These are phyloP conservation scores for Starmerella potacharoeniae DNA, from an alignment of 805 yeast species.

Conservation along the genomic window DNA sequence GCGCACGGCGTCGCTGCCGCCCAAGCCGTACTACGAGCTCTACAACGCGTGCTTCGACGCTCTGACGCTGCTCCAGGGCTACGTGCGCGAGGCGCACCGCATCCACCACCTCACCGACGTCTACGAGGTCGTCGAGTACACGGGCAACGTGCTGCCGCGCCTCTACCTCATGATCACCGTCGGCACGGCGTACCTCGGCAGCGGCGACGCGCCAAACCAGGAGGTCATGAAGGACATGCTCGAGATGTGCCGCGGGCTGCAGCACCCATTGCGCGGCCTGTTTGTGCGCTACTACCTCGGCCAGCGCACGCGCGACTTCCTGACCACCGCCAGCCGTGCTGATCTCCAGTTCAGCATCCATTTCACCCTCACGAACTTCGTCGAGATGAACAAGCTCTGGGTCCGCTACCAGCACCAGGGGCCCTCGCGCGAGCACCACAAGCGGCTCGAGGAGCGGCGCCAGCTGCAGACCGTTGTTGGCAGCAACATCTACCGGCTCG, in stretches of 20 bases:
- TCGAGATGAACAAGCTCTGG: slow-evolving; percentile 98
- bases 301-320: slow-evolving; percentile 62
- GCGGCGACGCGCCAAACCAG: slow-evolving; percentile 63
- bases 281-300: slow-evolving; percentile 80
- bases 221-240: slow-evolving; percentile 92
- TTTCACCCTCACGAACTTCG: slow-evolving; percentile 73
- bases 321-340: slow-evolving; percentile 33
- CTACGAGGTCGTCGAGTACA: slow-evolving; percentile 89
- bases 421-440: slow-evolving; percentile 66
- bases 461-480: slow-evolving; percentile 90
- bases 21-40: slow-evolving; percentile 87
- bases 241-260: slow-evolving; percentile 96
- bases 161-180: slow-evolving; percentile 90
- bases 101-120: slow-evolving; percentile 71
- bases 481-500: slow-evolving; percentile 75
- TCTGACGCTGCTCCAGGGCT: slow-evolving; percentile 52
- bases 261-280: slow-evolving; percentile 85
- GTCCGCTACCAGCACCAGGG: slow-evolving; percentile 94
- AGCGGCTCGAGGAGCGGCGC: slow-evolving; percentile 66
- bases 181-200: slow-evolving; percentile 77
- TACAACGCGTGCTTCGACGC: slow-evolving; percentile 79
- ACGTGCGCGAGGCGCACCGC: slow-evolving; percentile 56
- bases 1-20: slow-evolving; percentile 61
- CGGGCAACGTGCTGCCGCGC: slow-evolving; percentile 82
- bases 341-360: slow-evolving; percentile 54